Evolutionary conservation across 805 yeast genomes (phyloP).

Genomic region (Candida quercuum): DNA sequence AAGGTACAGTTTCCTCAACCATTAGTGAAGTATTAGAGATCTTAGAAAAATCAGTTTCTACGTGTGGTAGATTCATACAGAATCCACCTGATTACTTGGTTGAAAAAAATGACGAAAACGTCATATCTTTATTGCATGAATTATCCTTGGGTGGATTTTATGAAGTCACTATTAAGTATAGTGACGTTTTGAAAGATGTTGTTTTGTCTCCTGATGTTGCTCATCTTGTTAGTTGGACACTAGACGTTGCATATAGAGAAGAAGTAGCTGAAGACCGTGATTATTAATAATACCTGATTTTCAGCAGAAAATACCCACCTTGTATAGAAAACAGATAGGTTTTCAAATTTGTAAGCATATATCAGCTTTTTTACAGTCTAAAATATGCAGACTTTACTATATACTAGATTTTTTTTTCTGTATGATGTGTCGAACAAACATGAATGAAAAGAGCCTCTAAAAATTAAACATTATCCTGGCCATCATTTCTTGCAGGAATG

Average conservation of each 20-base stretch:
- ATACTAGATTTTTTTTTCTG: no score
- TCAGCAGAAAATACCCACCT: no score
- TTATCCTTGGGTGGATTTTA: conserved; percentile 59
- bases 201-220: conserved; percentile 57
- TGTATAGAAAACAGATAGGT: no score
- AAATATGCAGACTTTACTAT: no score
- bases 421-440: no score
- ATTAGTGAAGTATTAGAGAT: conserved; percentile 55
- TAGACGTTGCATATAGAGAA: conserved; percentile 57
- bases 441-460: no score
- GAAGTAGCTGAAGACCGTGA: conserved; percentile 16
- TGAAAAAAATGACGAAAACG: conserved; percentile 29
- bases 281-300: conserved; percentile 1
- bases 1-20: conserved; percentile 44
- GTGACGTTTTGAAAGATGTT: conserved; percentile 58
- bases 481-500: conserved; percentile 14
- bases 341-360: no score
- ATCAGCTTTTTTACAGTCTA: no score
- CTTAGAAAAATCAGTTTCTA: conserved; percentile 54
- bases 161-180: conserved; percentile 59
- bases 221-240: conserved; percentile 67
- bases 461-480: background rate
- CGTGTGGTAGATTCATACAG: conserved; percentile 43
- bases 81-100: conserved; percentile 23
- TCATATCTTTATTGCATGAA: conserved; percentile 55